Evolutionary conservation across 495 filamentous ascomycete species (phyloP).

Genomic region (Penicillium chermesinum): DNA sequence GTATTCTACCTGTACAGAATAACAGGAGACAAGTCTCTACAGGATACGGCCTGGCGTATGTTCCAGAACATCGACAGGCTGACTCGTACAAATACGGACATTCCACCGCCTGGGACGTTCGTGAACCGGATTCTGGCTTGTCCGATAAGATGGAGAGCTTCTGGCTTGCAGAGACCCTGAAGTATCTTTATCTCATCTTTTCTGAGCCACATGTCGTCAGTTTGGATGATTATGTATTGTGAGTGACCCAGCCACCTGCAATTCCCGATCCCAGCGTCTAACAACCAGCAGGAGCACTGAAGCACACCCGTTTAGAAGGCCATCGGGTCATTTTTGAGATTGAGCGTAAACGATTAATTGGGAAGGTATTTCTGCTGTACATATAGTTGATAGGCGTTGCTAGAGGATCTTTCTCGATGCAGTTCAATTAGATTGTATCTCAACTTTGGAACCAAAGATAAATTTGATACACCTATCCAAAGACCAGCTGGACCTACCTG

Average conservation of each 20-base stretch:
- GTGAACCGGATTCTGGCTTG: conserved; percentile 23
- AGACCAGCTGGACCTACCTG: too few relatives aligned
- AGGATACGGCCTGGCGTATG: conserved; percentile 73
- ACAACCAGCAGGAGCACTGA: conserved; percentile 58
- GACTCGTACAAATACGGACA: conserved; percentile 55
- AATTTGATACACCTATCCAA: too few relatives aligned
- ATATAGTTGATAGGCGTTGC: too few relatives aligned
- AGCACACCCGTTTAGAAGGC: conserved; percentile 64
- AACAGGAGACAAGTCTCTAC: conserved; percentile 60
- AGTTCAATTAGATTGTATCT: too few relatives aligned
- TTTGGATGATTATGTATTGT: conserved; percentile 66
- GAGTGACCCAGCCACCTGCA: conserved; percentile 13
- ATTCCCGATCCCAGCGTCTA: conserved; percentile 5
- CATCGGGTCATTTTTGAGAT: conserved; percentile 12
- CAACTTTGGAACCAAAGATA: too few relatives aligned
- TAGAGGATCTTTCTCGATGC: too few relatives aligned
- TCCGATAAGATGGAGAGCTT: conserved; percentile 53
- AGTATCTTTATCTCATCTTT: conserved; percentile 92
- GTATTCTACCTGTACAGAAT: conserved; percentile 73
- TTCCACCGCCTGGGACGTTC: conserved; percentile 57
- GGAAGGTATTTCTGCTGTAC: too few relatives aligned
- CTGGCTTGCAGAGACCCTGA: conserved; percentile 75
- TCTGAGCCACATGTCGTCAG: conserved; percentile 61
- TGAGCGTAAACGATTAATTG: neutral
- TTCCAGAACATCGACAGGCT: conserved; percentile 58